Evolutionary conservation across 306 rosid species (phyloP), one percentile per base, ranked within the genome.

Genomic region (Hippophae rhamnoides): DNA sequence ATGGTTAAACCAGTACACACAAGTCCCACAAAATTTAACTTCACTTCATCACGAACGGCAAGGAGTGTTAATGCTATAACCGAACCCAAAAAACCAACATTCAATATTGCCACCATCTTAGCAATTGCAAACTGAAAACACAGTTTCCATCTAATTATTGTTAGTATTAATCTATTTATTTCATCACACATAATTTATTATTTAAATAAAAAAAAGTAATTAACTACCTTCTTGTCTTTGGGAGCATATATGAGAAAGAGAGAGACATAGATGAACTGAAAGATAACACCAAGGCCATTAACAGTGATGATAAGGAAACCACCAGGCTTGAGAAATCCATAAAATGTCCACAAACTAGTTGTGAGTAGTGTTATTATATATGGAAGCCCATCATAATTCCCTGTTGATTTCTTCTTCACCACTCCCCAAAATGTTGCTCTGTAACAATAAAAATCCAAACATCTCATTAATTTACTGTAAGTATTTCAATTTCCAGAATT

Each of bases 391-490:
- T 65, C 57, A 75, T 62, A 71, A 70, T 76, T 64, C 71, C 56
- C 81, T 13, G 81, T 82, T 9, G 89, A 79, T 69, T 69, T 82
- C 60, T 66, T 71, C 73, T 74, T 82, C 74, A 82, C 85, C 70
- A 82, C 78, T 25, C 57, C 38, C 59, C 51, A 44, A 54, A 82
- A 79, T 0, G 88, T 82, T 62, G 71, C 68, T 52, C 85, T 79
- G 13, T 18, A 18, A 18, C 18, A 18, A 18, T 18, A 18, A 18
- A 18, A 18, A 18, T 18, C 18, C 18, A 18, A 18, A 18, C 0
- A 18, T 18, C 18, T 18, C 18, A 18, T 18, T 18, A 18, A 18
- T 18, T 18, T 18, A 18, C 18, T 18, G 18, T 18, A 18, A 18
- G 18, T 18, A 18, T 18, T 18, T 18, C 18, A 18, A 18, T 18